Conservation (phyloP, 495 filamentous ascomycete species). For the Penicillium lagena region DNA sequence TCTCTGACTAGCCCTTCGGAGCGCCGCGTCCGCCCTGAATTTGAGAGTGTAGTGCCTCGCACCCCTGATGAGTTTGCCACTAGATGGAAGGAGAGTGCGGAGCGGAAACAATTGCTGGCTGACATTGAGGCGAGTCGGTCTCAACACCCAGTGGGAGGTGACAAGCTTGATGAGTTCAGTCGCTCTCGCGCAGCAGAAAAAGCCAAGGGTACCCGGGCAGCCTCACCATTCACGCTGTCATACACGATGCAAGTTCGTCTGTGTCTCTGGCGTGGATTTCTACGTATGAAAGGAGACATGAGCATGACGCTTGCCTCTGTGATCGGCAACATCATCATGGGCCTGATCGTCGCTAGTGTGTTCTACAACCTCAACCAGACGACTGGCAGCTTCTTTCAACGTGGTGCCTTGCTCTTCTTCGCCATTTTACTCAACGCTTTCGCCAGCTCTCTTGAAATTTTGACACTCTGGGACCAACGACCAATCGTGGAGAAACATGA, state of each 20-base stretch:
- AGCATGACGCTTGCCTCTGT: slow-evolving; percentile 63
- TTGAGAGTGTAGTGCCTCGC: slow-evolving; percentile 57
- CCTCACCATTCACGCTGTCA: slow-evolving; percentile 74
- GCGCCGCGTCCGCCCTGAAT: slow-evolving; percentile 56
- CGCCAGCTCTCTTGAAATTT: slow-evolving; percentile 64
- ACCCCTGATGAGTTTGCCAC: slow-evolving; percentile 73
- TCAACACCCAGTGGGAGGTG: slow-evolving; percentile 56
- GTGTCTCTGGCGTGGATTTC: slow-evolving; percentile 70
- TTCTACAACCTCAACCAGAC: slow-evolving; percentile 66
- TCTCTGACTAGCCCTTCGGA: slow-evolving; percentile 69
- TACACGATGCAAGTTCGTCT: slow-evolving; percentile 63
- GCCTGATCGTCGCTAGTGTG: slow-evolving; percentile 72
- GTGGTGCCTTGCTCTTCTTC: slow-evolving; percentile 84
- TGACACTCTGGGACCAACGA: slow-evolving; percentile 80
- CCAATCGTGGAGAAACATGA: slow-evolving; percentile 89
- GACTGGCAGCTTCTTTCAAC: slow-evolving; percentile 67
- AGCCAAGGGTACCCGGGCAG: slow-evolving; percentile 47
- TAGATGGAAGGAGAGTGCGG: slow-evolving; percentile 68
- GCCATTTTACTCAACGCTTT: slow-evolving; percentile 83
- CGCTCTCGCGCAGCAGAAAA: slow-evolving; percentile 53
- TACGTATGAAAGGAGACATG: slow-evolving; percentile 60
- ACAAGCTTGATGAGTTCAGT: slow-evolving; percentile 61
- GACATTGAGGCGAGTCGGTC: slow-evolving; percentile 68
- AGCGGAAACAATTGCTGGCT: slow-evolving; percentile 54
- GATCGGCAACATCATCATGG: slow-evolving; percentile 67